A percentile compares a stretch with the other conserved stretches of the same genome.
phyloP scores from a whole-genome alignment of 2,329 filamentous ascomycete genomes.

The Ustulina deusta region DNA sequence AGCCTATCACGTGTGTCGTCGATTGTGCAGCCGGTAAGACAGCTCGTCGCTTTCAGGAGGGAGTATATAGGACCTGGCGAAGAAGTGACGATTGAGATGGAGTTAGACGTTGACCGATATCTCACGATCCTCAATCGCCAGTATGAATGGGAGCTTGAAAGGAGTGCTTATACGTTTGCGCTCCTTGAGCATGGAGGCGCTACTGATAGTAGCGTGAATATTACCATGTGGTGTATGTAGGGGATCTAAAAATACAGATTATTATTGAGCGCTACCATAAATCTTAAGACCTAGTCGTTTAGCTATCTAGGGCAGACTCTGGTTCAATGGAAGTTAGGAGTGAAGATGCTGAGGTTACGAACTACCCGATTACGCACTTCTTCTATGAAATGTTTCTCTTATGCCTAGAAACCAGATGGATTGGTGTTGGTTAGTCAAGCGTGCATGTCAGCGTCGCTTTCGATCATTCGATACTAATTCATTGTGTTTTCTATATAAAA shows the following conservation, averaged over 20 bases:
- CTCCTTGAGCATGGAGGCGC: slow-evolving; percentile 57
- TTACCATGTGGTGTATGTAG: slow-evolving; percentile 55
- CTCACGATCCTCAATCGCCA: slow-evolving; percentile 56
- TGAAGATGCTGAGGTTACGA: too few relatives aligned
- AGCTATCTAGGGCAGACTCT: neutral
- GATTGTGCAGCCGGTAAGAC: slow-evolving; percentile 57
- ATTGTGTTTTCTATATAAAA: too few relatives aligned
- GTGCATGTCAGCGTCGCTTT: too few relatives aligned
- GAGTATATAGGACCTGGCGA: slow-evolving; percentile 54
- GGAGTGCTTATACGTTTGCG: slow-evolving; percentile 57
- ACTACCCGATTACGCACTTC: too few relatives aligned
- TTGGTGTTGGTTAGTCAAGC: too few relatives aligned
- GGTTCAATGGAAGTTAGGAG: neutral
- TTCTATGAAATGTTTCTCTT: too few relatives aligned
- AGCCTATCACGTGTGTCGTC: slow-evolving; percentile 54
- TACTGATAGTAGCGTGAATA: slow-evolving; percentile 52
- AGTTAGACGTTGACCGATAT: slow-evolving; percentile 57
- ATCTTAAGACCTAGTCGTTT: neutral
- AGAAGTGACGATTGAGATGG: slow-evolving; percentile 49
- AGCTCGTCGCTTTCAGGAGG: slow-evolving; percentile 58
- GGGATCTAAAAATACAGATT: neutral
- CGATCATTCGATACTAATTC: too few relatives aligned
- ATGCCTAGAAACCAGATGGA: too few relatives aligned
- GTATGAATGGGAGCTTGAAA: slow-evolving; percentile 59
- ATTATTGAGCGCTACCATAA: neutral